These are phyloP conservation scores for Cenchrus americanus DNA, from an alignment of 176 grass and related monocot genomes.

Conservation along the genomic window DNA sequence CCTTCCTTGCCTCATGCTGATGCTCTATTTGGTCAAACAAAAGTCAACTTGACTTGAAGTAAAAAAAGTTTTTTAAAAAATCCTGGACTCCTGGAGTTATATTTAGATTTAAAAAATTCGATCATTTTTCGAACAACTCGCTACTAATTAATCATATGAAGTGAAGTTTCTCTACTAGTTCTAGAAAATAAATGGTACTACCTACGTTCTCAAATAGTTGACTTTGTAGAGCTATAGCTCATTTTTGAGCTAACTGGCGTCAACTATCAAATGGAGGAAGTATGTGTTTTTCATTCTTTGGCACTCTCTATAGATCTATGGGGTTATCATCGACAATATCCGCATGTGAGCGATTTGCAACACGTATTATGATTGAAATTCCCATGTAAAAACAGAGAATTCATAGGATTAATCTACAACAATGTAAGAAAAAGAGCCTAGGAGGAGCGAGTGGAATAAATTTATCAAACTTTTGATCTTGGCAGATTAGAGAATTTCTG, in stretches of 20 bases:
- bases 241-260: too few species aligned
- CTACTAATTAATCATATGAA: too few species aligned
- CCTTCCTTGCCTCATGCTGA: not conserved
- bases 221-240: too few species aligned
- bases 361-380: too few species aligned
- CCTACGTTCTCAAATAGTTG: too few species aligned
- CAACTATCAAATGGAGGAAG: too few species aligned
- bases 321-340: too few species aligned
- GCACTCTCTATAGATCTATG: too few species aligned
- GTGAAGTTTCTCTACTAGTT: too few species aligned
- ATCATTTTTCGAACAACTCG: not conserved
- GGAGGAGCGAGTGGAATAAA: not conserved
- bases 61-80: not conserved
- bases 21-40: not conserved
- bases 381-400: too few species aligned
- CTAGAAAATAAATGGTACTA: too few species aligned
- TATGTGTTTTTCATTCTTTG: too few species aligned
- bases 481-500: not conserved
- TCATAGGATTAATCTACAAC: not conserved
- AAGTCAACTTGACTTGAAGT: not conserved
- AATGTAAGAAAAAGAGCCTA: not conserved
- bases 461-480: not conserved
- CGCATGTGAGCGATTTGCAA: not conserved
- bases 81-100: not conserved
- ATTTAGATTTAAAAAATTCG: not conserved